Evolutionary conservation across 2,329 filamentous ascomycete genomes (phyloP).

Genomic region (Aspergillus bombycis): DNA sequence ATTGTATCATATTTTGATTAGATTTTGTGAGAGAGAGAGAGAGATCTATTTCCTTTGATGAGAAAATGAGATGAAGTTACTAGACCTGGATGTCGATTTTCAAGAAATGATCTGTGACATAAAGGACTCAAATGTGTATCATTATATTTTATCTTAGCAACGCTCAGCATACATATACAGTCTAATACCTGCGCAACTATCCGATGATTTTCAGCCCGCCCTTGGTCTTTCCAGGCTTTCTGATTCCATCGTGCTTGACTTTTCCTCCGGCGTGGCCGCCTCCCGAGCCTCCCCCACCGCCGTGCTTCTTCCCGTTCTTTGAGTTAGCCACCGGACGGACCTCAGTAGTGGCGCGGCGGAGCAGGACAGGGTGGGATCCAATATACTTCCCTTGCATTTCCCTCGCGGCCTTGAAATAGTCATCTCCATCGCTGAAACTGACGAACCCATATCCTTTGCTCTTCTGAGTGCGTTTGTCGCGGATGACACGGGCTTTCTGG

Average conservation of each 20-base stretch:
- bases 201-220: constrained; percentile 49
- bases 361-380: constrained; percentile 87
- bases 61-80: background rate
- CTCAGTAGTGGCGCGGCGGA: constrained; percentile 88
- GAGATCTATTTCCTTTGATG: background rate
- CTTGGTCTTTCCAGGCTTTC: constrained; percentile 51
- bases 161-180: background rate
- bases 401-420: constrained; percentile 93
- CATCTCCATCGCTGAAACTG: constrained; percentile 90
- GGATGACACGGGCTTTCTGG: constrained; percentile 88
- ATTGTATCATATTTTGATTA: constrained; percentile 5
- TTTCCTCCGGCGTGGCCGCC: constrained; percentile 43
- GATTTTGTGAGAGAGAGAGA: no score
- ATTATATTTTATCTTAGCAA: background rate
- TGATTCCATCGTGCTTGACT: constrained; percentile 48
- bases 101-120: background rate
- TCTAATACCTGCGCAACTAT: constrained; percentile 26
- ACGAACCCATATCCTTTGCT: constrained; percentile 97
- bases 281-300: constrained; percentile 31
- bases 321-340: constrained; percentile 76
- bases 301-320: constrained; percentile 62
- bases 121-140: background rate
- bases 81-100: background rate
- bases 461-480: constrained; percentile 95
- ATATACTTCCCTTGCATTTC: constrained; percentile 99